A percentile compares a stretch with the other conserved stretches of the same genome.
phyloP scores from a whole-genome alignment of 139 green algal species.

The Edaphochlamys debaryana region DNA sequence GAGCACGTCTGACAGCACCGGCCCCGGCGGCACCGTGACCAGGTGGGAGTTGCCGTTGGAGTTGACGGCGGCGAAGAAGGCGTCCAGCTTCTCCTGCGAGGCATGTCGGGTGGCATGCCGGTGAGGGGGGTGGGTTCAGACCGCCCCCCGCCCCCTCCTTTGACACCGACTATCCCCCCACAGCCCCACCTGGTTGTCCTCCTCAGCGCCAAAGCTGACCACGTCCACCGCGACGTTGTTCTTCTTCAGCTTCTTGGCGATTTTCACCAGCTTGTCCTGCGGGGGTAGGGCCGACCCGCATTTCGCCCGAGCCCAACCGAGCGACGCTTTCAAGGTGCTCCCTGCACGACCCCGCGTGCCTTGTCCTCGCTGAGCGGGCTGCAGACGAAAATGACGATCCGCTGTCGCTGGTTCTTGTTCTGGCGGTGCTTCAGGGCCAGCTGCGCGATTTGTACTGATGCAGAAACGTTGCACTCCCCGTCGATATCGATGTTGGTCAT shows the following conservation, averaged over 20 bases:
- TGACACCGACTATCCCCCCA: no score
- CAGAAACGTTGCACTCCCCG: constrained; percentile 83
- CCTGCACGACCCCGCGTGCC: constrained; percentile 52
- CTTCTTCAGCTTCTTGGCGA: constrained; percentile 99
- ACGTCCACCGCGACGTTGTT: constrained; percentile 99
- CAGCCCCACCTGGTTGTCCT: constrained; percentile 38
- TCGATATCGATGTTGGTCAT: constrained; percentile 91
- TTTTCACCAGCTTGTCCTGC: constrained; percentile 92
- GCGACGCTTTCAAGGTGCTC: no score
- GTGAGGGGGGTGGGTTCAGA: background rate
- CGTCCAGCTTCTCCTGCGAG: constrained; percentile 89
- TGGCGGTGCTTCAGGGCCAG: constrained; percentile 98
- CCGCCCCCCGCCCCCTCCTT: no score
- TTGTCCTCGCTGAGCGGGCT: constrained; percentile 90
- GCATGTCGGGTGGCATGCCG: no score
- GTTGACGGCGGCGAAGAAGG: constrained; percentile 94
- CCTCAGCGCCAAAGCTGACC: constrained; percentile 86
- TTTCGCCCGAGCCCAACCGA: no score
- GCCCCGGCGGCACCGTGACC: constrained; percentile 88
- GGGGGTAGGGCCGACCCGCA: no score
- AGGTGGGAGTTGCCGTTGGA: constrained; percentile 94
- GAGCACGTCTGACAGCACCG: constrained; percentile 92
- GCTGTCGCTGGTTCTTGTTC: constrained; percentile 99
- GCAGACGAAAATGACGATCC: constrained; percentile 97
- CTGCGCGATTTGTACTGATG: constrained; percentile 95